phyloP scores from a whole-genome alignment of 768 basidiomycete species.

The Suillus clintonianus region DNA sequence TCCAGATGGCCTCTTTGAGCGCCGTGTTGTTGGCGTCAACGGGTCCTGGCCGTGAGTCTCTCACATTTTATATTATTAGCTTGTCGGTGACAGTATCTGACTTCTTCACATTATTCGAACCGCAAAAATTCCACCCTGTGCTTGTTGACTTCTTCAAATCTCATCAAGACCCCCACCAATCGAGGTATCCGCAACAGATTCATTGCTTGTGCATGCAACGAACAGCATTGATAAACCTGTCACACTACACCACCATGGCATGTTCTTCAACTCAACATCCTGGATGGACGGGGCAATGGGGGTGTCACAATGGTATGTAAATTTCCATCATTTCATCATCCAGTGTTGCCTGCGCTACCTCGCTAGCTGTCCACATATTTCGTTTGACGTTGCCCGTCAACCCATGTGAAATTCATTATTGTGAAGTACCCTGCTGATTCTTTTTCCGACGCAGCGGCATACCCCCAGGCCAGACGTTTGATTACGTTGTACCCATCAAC shows the following conservation, averaged over 20 bases:
- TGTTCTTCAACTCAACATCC: constrained; percentile 86
- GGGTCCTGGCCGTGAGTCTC: constrained; percentile 87
- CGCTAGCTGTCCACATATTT: not conserved
- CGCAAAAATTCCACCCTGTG: not conserved
- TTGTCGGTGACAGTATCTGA: not conserved
- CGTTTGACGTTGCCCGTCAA: not conserved
- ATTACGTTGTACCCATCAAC: constrained; percentile 74
- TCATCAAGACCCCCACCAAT: constrained; percentile 75
- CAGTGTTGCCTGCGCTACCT: not conserved
- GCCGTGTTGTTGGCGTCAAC: constrained; percentile 86
- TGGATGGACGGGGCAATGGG: constrained; percentile 90
- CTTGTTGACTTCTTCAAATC: not conserved
- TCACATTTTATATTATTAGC: not conserved
- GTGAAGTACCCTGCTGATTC: not conserved
- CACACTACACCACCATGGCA: constrained; percentile 89
- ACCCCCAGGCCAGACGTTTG: constrained; percentile 67
- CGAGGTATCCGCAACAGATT: constrained; percentile 69
- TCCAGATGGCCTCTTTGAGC: constrained; percentile 79
- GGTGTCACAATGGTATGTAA: constrained; percentile 77
- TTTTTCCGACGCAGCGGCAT: constrained; percentile 56
- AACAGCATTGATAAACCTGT: constrained; percentile 71
- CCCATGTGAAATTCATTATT: not conserved
- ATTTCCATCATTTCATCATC: not conserved
- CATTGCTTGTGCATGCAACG: constrained; percentile 72
- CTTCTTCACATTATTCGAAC: not conserved